These are phyloP conservation scores for Claviceps cyperi DNA, from an alignment of 2,329 filamentous ascomycete genomes.

Conservation along the genomic window DNA sequence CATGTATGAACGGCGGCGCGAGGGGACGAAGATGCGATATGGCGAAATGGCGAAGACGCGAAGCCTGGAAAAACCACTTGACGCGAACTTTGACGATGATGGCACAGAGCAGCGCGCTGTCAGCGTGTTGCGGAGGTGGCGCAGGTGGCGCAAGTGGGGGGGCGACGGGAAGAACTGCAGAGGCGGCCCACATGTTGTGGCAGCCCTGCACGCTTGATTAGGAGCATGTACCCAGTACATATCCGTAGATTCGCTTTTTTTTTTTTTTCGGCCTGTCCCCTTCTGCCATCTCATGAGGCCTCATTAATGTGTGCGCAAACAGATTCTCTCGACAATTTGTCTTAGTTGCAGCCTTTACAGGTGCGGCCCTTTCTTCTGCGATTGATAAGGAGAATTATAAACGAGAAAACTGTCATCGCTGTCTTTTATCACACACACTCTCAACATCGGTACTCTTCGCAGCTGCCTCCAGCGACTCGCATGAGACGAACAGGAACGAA, in stretches of 20 bases:
- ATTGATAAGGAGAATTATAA: neutral
- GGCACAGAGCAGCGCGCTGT: neutral
- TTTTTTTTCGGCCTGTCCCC: neutral
- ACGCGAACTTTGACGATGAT: neutral
- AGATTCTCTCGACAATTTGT: neutral
- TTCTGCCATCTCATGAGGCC: neutral
- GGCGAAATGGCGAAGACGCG: neutral
- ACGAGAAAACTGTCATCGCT: neutral
- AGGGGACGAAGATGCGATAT: neutral
- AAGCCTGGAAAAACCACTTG: neutral
- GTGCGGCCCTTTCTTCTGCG: neutral
- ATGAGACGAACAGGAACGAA: conserved; percentile 17
- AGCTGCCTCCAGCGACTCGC: conserved; percentile 9
- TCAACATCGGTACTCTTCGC: neutral
- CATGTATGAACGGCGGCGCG: neutral
- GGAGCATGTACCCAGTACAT: too few relatives aligned
- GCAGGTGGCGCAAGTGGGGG: too few relatives aligned
- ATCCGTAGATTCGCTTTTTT: neutral
- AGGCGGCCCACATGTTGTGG: too few relatives aligned
- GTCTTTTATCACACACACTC: neutral
- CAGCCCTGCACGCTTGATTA: too few relatives aligned
- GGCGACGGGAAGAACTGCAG: too few relatives aligned
- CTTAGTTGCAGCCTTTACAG: too few relatives aligned
- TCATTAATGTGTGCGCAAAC: neutral
- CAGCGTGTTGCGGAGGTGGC: too few relatives aligned